Percentiles rank a stretch among this genome's conserved stretches.
Evolutionary conservation across 441 rosid genomes (phyloP).

Genomic region (Cnidoscolus chayamansa): DNA sequence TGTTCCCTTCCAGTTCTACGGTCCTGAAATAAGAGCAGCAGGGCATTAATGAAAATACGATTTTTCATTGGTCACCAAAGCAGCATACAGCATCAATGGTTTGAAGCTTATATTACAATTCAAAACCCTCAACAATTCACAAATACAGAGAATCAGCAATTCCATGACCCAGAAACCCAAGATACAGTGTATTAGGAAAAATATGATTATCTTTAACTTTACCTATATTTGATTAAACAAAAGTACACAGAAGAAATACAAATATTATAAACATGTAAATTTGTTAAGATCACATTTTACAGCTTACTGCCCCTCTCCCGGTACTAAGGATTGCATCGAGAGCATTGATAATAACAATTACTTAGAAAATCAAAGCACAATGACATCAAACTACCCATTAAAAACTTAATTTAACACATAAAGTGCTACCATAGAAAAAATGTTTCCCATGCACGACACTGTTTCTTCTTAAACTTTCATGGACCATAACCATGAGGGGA

Average conservation of each 20-base stretch:
- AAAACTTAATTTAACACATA: not conserved
- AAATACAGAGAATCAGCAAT: too few relatives aligned
- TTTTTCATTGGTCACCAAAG: not conserved
- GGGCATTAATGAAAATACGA: constrained; percentile 1
- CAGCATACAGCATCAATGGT: not conserved
- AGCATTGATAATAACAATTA: not conserved
- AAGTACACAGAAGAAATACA: too few relatives aligned
- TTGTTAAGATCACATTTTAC: not conserved
- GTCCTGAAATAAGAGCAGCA: constrained; percentile 38
- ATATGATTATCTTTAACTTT: too few relatives aligned
- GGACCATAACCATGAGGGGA: too few relatives aligned
- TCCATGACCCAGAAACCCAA: too few relatives aligned
- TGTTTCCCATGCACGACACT: too few relatives aligned
- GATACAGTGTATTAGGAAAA: too few relatives aligned
- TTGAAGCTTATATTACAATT: not conserved
- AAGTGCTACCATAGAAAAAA: not conserved
- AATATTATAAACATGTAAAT: too few relatives aligned
- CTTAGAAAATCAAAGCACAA: not conserved
- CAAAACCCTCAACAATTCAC: too few relatives aligned
- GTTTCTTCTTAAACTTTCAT: too few relatives aligned
- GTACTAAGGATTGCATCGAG: not conserved
- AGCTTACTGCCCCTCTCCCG: not conserved
- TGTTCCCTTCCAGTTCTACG: constrained; percentile 47
- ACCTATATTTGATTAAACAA: too few relatives aligned
- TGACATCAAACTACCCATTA: not conserved